Evolutionary conservation across 495 filamentous ascomycete genomes (phyloP).

Genomic region (Tuber melanosporum): DNA sequence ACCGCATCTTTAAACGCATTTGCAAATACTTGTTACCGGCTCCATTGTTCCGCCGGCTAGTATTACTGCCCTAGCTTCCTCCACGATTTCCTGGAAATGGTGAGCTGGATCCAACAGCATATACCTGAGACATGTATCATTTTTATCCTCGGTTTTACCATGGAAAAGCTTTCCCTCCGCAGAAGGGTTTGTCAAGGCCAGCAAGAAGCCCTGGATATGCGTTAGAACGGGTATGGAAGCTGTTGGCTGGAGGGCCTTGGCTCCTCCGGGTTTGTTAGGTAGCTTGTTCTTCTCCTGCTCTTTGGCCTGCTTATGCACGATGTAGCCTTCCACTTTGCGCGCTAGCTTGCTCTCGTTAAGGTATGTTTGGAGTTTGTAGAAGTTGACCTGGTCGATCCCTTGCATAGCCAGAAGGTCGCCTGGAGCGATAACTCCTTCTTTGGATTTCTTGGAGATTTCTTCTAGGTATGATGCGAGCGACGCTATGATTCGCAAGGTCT

Average conservation of each 20-base stretch:
- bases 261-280: slow-evolving; percentile 9
- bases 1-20: not conserved
- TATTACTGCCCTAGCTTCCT: slow-evolving; percentile 79
- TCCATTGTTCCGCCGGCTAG: slow-evolving; percentile 97
- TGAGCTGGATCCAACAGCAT: slow-evolving; percentile 89
- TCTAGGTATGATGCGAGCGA: slow-evolving; percentile 65
- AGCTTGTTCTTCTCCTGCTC: slow-evolving; percentile 36
- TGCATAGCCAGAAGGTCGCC: slow-evolving; percentile 71
- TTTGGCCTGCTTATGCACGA: slow-evolving; percentile 53
- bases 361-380: slow-evolving; percentile 79
- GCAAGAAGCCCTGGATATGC: slow-evolving; percentile 73
- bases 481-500: slow-evolving; percentile 71
- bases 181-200: slow-evolving; percentile 79
- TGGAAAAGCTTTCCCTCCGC: slow-evolving; percentile 83
- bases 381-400: slow-evolving; percentile 89
- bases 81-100: slow-evolving; percentile 82
- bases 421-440: slow-evolving; percentile 60
- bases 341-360: slow-evolving; percentile 89
- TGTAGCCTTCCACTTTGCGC: slow-evolving; percentile 87
- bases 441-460: slow-evolving; percentile 43
- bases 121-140: slow-evolving; percentile 67
- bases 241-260: slow-evolving; percentile 27
- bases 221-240: slow-evolving; percentile 67
- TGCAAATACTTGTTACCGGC: slow-evolving; percentile 49
- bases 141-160: slow-evolving; percentile 49